A percentile compares a stretch with the other conserved stretches of the same genome.
Conservation (phyloP, 169 alveolate species). For the Hammondia hammondi region DNA sequence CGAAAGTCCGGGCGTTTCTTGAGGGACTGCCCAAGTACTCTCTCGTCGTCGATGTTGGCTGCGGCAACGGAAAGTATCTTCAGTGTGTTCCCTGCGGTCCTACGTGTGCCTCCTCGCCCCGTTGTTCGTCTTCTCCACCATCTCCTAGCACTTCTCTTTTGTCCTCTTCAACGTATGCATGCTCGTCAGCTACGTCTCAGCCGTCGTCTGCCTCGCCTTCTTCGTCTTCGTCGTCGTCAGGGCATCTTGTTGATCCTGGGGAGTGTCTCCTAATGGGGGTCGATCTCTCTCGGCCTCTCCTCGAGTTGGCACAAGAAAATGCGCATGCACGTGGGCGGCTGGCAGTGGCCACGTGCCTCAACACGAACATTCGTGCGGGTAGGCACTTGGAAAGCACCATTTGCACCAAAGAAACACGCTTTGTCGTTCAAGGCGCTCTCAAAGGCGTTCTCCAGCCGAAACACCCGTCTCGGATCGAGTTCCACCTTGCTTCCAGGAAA, state of each 20-base stretch:
- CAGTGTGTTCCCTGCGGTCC: conserved; percentile 73
- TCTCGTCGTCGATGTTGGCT: conserved; percentile 94
- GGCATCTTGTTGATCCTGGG: neutral
- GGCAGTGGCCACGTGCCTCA: neutral
- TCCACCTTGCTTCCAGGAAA: too few relatives aligned
- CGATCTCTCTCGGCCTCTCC: conserved; percentile 1
- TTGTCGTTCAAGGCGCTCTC: too few relatives aligned
- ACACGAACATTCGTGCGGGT: neutral
- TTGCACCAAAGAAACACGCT: too few relatives aligned
- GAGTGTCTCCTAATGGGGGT: conserved; percentile 2
- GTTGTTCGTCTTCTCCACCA: neutral
- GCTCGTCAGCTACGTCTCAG: neutral
- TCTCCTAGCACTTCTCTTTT: neutral
- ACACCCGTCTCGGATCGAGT: too few relatives aligned
- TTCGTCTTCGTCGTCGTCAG: neutral
- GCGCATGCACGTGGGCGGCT: conserved; percentile 19
- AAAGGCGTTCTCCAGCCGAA: too few relatives aligned
- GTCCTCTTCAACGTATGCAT: conserved; percentile 28
- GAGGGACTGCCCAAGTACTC: conserved; percentile 87
- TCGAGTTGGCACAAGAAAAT: neutral
- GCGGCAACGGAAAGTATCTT: conserved; percentile 98
- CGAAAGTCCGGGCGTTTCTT: conserved; percentile 89
- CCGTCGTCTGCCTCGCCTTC: conserved; percentile 34
- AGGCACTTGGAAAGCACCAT: too few relatives aligned
- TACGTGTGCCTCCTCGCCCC: neutral